Evolutionary conservation across 192 early-diverging fungal species (phyloP).

Genomic region (Pilaira anomala): DNA sequence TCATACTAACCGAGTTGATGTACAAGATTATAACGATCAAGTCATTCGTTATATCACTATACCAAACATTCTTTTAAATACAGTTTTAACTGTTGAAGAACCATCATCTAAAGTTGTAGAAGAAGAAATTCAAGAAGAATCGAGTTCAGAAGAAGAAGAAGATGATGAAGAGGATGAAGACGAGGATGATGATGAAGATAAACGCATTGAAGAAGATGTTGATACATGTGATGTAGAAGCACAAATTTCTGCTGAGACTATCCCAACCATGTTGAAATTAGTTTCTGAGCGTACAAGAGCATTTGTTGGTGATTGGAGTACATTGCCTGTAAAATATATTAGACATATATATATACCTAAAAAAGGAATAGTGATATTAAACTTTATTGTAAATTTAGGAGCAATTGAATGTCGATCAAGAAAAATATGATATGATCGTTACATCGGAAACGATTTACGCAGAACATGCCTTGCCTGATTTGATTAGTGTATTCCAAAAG

Average conservation of each 20-base stretch:
- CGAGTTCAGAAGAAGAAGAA: conserved; percentile 27
- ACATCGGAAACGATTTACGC: conserved; percentile 80
- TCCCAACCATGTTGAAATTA: conserved; percentile 26
- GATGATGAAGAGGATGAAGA: conserved; percentile 22
- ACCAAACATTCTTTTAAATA: conserved; percentile 89
- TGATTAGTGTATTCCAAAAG: conserved; percentile 62
- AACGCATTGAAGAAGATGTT: conserved; percentile 26
- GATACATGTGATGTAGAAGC: conserved; percentile 43
- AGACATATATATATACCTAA: not conserved
- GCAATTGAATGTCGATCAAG: conserved; percentile 40
- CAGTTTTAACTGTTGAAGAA: conserved; percentile 42
- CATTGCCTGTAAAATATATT: conserved; percentile 32
- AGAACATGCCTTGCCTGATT: conserved; percentile 53
- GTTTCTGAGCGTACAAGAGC: conserved; percentile 48
- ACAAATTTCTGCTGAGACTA: conserved; percentile 35
- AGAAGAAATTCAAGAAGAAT: conserved; percentile 23
- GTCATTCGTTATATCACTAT: conserved; percentile 85
- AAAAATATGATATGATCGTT: conserved; percentile 69
- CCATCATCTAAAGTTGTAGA: conserved; percentile 5
- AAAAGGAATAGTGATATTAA: not conserved
- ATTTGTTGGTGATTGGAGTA: conserved; percentile 68
- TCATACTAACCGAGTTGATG: conserved; percentile 54
- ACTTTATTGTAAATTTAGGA: conserved; percentile 25
- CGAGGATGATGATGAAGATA: conserved; percentile 36
- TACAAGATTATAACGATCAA: conserved; percentile 94